phyloP scores from a whole-genome alignment of 2,329 filamentous ascomycete genomes.

The Cadophora gregata region DNA sequence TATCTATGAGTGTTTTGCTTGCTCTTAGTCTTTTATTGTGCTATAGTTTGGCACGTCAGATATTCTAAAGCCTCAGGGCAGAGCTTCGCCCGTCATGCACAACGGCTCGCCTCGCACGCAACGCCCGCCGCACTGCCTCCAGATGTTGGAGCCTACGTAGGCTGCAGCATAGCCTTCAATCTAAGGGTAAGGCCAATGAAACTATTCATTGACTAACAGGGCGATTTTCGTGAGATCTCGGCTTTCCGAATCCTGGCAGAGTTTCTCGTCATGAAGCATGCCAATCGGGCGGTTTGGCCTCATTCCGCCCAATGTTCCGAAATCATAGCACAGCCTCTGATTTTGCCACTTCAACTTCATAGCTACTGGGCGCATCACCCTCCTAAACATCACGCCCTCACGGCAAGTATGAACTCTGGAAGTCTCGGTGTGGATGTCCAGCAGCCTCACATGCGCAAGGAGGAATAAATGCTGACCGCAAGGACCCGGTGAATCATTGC shows the following conservation, averaged over 20 bases:
- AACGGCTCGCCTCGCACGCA: background rate
- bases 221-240: constrained; percentile 2
- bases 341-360: background rate
- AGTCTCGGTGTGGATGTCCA: background rate
- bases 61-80: background rate
- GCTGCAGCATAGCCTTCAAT: background rate
- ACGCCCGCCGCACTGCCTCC: constrained; percentile 11
- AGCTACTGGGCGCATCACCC: background rate
- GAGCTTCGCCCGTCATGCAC: constrained; percentile 6
- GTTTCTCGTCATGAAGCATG: background rate
- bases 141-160: background rate
- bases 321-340: background rate
- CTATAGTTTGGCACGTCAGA: background rate
- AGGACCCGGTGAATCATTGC: background rate
- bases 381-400: background rate
- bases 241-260: background rate
- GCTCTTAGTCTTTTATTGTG: background rate
- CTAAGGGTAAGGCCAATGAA: background rate
- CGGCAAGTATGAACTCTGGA: background rate
- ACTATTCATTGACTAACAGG: background rate
- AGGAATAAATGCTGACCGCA: background rate
- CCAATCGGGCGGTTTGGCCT: constrained; percentile 4
- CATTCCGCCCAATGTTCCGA: background rate
- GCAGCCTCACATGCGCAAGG: background rate
- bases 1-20: background rate